Percentiles rank a stretch among this genome's conserved stretches.
phyloP scores from a whole-genome alignment of 2,329 filamentous ascomycete species.

The Alternaria tenuissima region DNA sequence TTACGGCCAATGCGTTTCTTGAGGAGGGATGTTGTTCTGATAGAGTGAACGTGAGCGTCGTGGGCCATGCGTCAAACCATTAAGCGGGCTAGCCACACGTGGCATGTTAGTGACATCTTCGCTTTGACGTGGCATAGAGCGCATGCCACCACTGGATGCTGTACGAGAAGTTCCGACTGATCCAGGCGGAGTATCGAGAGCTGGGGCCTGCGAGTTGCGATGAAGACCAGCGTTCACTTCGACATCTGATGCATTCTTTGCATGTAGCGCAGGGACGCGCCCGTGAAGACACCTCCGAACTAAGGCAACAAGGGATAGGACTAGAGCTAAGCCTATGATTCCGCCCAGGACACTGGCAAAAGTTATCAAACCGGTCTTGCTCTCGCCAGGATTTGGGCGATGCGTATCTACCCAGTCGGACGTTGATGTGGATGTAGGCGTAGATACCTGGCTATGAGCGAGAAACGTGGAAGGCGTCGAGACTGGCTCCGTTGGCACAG shows the following conservation, averaged over 20 bases:
- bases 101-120: neutral
- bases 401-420: neutral
- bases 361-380: neutral
- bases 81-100: neutral
- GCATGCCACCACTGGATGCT: neutral
- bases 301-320: neutral
- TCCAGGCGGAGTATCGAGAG: neutral
- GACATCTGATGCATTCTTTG: neutral
- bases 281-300: neutral
- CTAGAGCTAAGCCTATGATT: neutral
- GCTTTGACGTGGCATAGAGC: neutral
- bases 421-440: neutral
- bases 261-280: fast-evolving
- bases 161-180: fast-evolving
- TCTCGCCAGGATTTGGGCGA: neutral
- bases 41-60: neutral
- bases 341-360: neutral
- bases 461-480: neutral
- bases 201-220: neutral
- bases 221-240: neutral
- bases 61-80: neutral
- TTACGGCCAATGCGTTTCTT: neutral
- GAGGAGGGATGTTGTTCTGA: neutral
- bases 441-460: neutral
- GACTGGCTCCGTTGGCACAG: neutral